Evolutionary conservation across 2,329 filamentous ascomycete species (phyloP), one percentile per base, ranked within the genome.

Genomic region (Aspergillus nomiae): DNA sequence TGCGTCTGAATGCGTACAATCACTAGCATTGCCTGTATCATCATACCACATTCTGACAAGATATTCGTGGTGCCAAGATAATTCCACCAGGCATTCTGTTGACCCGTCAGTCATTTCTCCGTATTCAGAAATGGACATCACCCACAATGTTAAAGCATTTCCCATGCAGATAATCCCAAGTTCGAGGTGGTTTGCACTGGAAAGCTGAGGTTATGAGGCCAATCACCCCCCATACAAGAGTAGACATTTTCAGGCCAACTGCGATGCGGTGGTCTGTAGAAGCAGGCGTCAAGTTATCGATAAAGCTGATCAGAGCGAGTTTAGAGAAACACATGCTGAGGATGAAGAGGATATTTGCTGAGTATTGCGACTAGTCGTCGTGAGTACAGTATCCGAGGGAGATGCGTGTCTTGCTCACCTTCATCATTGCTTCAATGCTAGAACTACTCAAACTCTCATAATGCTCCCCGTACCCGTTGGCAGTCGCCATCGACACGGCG

Each of bases 51-150:
- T 26, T 75, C 73, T 0, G 68, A 69, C 21, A 73, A n/a, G 7
- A 74, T 70, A 48, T 72, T 72, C 14, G 69, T 63, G 28, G 69
- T 36, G 26, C 67, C 67, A n/a, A 72, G 67, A 41, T 70, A 74
- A 21, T 67, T 67, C 66, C 70, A 73, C 67, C 71, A 73, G 10
- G 65, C 64, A 46, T 45, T 28, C 71, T 73, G 21, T 24, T 56
- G 4, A 46, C 28, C 4, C 28, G 2, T 16, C n/a, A 30, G 16
- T 12, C 4, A 38, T 48, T 26, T 24, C 6, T 28, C 24, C 10
- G 45, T 11, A 4, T 8, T 16, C 45, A 24, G 46, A 16, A 11
- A 30, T 16, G 16, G 24, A 28, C 3, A 7, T 34, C 6, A 28
- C 66, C 30, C 65, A 74, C 69, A 53, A 67, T 46, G 26, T 69